Evolutionary conservation across 129 eudicot genomes (phyloP).

Genomic region (Arctium minus): DNA sequence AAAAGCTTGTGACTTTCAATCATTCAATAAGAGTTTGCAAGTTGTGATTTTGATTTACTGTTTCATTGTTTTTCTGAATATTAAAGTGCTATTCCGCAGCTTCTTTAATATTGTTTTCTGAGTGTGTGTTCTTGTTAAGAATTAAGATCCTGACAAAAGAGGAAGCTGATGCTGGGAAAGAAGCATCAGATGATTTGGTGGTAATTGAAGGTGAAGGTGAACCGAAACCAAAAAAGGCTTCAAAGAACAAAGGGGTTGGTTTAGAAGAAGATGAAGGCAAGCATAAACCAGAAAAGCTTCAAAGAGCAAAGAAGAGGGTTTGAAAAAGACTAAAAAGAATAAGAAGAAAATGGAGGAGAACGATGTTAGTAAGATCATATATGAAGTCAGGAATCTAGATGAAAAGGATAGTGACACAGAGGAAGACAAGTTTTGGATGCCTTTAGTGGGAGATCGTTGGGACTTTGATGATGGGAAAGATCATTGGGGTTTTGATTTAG

Average conservation of each 20-base stretch:
- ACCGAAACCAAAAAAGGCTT: constrained; percentile 13
- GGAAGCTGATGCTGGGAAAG: constrained; percentile 78
- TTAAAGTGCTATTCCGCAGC: too few relatives aligned
- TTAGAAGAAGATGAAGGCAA: constrained; percentile 22
- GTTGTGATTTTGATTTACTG: too few relatives aligned
- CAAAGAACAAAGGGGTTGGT: constrained; percentile 24
- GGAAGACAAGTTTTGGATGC: constrained; percentile 84
- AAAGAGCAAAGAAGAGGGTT: constrained; percentile 31
- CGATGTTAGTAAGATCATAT: constrained; percentile 36
- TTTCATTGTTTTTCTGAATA: too few relatives aligned
- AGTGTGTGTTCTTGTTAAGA: too few relatives aligned
- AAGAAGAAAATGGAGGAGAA: constrained; percentile 25
- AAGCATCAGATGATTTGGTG: constrained; percentile 35
- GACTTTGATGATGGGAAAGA: constrained; percentile 89
- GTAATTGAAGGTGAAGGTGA: constrained; percentile 1
- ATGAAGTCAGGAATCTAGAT: constrained; percentile 58
- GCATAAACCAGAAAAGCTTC: constrained; percentile 31
- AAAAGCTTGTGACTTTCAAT: too few relatives aligned
- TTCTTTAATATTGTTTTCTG: too few relatives aligned
- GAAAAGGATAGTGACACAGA: constrained; percentile 47
- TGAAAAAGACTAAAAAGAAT: constrained; percentile 45
- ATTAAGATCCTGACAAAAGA: too few relatives aligned
- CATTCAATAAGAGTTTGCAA: too few relatives aligned
- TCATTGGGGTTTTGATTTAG: constrained; percentile 74
- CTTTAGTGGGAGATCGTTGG: constrained; percentile 93